Conservation (phyloP, 306 rosid species). For the Acacia confusa region DNA sequence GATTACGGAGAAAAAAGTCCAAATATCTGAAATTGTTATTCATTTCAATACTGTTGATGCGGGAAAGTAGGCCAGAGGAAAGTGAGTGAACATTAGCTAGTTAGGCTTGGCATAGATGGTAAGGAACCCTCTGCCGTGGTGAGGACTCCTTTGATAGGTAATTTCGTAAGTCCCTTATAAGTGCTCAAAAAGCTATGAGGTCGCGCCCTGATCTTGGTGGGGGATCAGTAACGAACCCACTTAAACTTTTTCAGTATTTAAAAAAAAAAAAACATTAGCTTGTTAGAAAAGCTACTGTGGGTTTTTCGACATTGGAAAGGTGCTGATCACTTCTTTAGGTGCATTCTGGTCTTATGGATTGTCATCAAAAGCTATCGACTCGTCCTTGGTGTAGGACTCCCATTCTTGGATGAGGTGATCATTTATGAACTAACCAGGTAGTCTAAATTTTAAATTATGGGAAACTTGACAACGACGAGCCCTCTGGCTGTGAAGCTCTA, state of each 20-base stretch:
- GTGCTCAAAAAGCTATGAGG: no score
- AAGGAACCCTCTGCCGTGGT: no score
- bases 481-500: background rate
- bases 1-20: background rate
- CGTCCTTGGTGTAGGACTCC: background rate
- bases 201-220: no score
- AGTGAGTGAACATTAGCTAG: background rate
- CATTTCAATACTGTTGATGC: background rate
- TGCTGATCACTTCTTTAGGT: background rate
- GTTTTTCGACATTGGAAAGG: background rate
- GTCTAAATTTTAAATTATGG: background rate
- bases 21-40: background rate
- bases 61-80: background rate
- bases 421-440: background rate
- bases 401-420: background rate
- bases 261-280: background rate
- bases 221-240: no score
- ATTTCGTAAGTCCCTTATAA: no score
- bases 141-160: no score
- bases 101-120: no score
- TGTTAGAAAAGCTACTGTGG: background rate
- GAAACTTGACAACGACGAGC: background rate
- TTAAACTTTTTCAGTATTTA: no score
- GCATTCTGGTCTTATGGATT: background rate
- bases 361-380: background rate